Evolutionary conservation across 2,329 filamentous ascomycete genomes (phyloP).

Genomic region (Paecilomyces variotii): DNA sequence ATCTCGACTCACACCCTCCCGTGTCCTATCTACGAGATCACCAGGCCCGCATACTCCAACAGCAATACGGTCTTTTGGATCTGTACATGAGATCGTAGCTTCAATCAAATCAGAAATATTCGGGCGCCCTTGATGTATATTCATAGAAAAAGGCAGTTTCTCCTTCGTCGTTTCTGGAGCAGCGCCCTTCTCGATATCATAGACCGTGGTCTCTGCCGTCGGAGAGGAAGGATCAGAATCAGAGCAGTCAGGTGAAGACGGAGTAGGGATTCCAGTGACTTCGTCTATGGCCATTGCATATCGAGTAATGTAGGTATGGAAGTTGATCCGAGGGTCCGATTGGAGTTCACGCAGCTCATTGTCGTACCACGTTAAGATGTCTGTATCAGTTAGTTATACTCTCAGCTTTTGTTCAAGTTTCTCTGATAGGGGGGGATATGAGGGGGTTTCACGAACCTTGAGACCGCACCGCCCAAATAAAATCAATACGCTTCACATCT

Average conservation of each 20-base stretch:
- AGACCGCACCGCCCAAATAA: constrained; percentile 3
- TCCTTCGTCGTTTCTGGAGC: neutral
- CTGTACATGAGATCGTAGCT: neutral
- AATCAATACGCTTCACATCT: neutral
- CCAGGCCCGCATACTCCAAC: neutral
- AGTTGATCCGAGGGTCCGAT: neutral
- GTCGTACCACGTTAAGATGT: neutral
- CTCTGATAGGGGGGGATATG: no score
- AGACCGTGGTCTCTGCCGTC: neutral
- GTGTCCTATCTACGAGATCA: neutral
- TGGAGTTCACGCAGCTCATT: neutral
- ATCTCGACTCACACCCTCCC: neutral
- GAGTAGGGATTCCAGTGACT: neutral
- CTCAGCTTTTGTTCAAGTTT: no score
- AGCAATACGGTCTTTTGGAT: neutral
- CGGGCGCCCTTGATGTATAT: neutral
- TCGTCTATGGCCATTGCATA: neutral
- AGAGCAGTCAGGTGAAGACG: neutral
- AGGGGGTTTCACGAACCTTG: neutral
- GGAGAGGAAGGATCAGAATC: neutral
- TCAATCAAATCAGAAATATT: neutral
- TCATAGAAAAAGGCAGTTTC: neutral
- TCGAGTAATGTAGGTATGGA: neutral
- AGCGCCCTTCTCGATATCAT: neutral
- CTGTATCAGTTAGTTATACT: neutral